Percentiles rank a stretch among this genome's conserved stretches.
These are phyloP conservation scores for Blakeslea trispora DNA, from an alignment of 371 early-diverging fungal genomes.

Conservation along the genomic window DNA sequence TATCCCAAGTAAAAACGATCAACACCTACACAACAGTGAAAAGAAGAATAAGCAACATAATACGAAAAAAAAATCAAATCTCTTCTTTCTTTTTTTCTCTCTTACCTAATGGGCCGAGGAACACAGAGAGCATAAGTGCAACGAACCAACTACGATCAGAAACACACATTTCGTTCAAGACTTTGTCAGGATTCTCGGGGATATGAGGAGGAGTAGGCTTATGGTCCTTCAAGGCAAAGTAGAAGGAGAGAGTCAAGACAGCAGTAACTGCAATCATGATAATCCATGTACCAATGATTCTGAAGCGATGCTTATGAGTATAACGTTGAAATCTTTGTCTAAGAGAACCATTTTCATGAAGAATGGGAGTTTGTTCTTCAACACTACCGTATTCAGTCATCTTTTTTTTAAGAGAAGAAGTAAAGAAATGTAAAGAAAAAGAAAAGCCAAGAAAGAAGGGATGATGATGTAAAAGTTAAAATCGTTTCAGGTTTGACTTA, in stretches of 20 bases:
- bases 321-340: conserved; percentile 35
- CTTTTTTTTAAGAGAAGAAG: not conserved
- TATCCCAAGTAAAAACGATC: conserved; percentile 70
- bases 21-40: conserved; percentile 30
- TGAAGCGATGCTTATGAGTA: conserved; percentile 40
- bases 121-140: conserved; percentile 48
- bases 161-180: conserved; percentile 32
- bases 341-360: conserved; percentile 15
- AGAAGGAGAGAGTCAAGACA: conserved; percentile 36
- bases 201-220: conserved; percentile 6
- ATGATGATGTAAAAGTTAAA: too few relatives aligned
- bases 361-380: not conserved
- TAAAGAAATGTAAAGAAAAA: not conserved
- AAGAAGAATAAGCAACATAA: not conserved
- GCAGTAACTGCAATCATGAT: conserved; percentile 39
- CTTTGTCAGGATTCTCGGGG: conserved; percentile 14
- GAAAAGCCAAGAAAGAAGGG: not conserved
- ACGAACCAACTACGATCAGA: conserved; percentile 55
- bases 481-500: too few relatives aligned
- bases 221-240: conserved; percentile 28
- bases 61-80: too few relatives aligned
- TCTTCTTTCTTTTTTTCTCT: not conserved
- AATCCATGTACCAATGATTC: conserved; percentile 40
- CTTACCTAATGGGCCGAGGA: conserved; percentile 54
- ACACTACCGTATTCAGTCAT: not conserved